phyloP scores from a whole-genome alignment of 164 flowering plant genomes.

The Chimonanthus salicifolius region DNA sequence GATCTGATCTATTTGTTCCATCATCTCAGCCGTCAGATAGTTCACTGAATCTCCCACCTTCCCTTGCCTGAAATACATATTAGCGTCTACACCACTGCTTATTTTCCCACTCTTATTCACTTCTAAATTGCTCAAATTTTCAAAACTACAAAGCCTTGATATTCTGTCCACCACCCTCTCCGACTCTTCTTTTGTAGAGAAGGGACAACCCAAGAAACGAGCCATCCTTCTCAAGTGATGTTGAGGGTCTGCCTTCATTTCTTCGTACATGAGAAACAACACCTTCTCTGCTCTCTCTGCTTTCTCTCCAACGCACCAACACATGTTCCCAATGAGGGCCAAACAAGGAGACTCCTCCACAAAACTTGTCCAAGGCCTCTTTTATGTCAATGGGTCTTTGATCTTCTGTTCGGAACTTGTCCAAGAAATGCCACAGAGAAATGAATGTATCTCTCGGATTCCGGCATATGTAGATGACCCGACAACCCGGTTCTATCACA shows the following conservation, averaged over 20 bases:
- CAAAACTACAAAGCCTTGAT: slow-evolving; percentile 3
- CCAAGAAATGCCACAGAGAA: slow-evolving; percentile 7
- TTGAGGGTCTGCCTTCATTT: neutral
- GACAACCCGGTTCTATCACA: neutral
- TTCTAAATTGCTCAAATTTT: neutral
- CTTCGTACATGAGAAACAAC: slow-evolving; percentile 6
- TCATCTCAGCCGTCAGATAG: no score
- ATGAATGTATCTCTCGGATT: slow-evolving; percentile 10
- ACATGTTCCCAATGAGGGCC: slow-evolving; percentile 8
- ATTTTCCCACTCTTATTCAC: slow-evolving; percentile 3
- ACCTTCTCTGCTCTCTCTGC: neutral
- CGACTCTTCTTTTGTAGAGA: neutral
- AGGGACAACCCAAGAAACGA: slow-evolving; percentile 8
- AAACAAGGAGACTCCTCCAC: neutral
- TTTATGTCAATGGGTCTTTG: neutral
- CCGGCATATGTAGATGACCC: neutral
- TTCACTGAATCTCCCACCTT: no score
- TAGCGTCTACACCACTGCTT: neutral
- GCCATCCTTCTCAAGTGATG: slow-evolving; percentile 2
- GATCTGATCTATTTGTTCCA: no score
- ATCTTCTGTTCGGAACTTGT: neutral
- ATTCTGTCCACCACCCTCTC: slow-evolving; percentile 5
- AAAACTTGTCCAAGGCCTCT: slow-evolving; percentile 9
- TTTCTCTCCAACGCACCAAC: slow-evolving; percentile 10
- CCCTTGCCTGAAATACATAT: no score